These are phyloP conservation scores for Achlya hypogyna DNA, from an alignment of 352 stramenopile species.

Conservation along the genomic window DNA sequence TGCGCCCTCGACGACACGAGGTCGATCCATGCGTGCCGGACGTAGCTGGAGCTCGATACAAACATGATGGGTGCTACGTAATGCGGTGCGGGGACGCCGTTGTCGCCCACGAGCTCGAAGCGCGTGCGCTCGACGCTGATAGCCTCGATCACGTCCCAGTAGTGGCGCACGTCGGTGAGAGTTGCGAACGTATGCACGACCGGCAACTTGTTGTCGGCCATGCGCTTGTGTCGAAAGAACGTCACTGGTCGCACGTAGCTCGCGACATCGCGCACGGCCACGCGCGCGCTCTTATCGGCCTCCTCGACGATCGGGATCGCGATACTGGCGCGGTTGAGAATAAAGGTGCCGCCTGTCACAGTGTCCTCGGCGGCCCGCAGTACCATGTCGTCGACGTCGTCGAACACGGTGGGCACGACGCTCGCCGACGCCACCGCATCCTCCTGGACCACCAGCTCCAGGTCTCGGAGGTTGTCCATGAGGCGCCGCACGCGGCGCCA, in stretches of 20 bases:
- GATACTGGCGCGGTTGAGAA: background rate
- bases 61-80: background rate
- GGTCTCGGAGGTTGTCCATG: conserved; percentile 56
- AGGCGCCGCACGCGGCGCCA: conserved; percentile 46
- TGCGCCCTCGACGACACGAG: background rate
- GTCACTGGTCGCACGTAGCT: background rate
- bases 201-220: background rate
- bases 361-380: background rate
- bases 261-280: background rate
- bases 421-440: background rate
- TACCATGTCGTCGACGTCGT: conserved; percentile 10
- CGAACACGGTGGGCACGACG: background rate
- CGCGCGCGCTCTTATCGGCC: background rate
- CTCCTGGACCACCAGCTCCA: conserved; percentile 37
- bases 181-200: background rate
- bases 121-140: conserved; percentile 1
- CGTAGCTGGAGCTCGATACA: background rate
- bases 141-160: background rate
- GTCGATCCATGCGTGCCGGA: background rate
- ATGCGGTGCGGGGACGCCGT: background rate
- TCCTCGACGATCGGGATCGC: background rate
- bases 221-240: background rate
- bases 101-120: background rate
- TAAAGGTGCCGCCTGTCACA: background rate
- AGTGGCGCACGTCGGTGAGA: background rate